Evolutionary conservation across 1,139 yeast genomes (phyloP).

Genomic region (Blastobotrys elegans): DNA sequence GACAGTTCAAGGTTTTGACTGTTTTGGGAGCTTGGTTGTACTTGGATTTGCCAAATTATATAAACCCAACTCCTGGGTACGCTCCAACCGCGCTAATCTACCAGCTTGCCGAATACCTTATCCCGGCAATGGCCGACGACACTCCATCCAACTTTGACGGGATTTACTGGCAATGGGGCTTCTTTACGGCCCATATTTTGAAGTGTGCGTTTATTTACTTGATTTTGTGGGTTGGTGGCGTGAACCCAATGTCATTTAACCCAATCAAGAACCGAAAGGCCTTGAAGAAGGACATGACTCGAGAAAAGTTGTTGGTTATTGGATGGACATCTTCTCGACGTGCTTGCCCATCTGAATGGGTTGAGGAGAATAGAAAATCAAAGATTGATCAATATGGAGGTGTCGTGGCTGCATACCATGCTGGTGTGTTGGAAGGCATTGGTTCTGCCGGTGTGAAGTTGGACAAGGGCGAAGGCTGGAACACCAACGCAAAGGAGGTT

Average conservation of each 20-base stretch:
- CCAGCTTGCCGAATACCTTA: slow-evolving; percentile 29
- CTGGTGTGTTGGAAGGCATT: slow-evolving; percentile 61
- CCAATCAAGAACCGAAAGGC: slow-evolving; percentile 33
- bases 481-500: slow-evolving; percentile 15
- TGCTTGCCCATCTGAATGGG: slow-evolving; percentile 66
- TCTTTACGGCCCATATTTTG: slow-evolving; percentile 64
- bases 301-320: slow-evolving; percentile 54
- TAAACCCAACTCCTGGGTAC: slow-evolving; percentile 89
- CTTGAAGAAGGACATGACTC: slow-evolving; percentile 38
- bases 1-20: slow-evolving; percentile 43
- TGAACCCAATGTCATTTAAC: slow-evolving; percentile 65
- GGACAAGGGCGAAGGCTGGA: slow-evolving; percentile 74
- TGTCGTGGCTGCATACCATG: slow-evolving; percentile 68
- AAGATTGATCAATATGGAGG: slow-evolving; percentile 71
- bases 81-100: slow-evolving; percentile 68
- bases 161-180: slow-evolving; percentile 56
- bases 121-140: slow-evolving; percentile 21
- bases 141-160: slow-evolving; percentile 31
- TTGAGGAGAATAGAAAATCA: slow-evolving; percentile 60
- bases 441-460: slow-evolving; percentile 56
- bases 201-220: slow-evolving; percentile 56
- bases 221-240: slow-evolving; percentile 60
- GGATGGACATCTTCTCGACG: slow-evolving; percentile 95
- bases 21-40: slow-evolving; percentile 70
- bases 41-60: slow-evolving; percentile 83